Conservation (phyloP, 169 alveolate species). For the Cryptosporidium bovis region DNA sequence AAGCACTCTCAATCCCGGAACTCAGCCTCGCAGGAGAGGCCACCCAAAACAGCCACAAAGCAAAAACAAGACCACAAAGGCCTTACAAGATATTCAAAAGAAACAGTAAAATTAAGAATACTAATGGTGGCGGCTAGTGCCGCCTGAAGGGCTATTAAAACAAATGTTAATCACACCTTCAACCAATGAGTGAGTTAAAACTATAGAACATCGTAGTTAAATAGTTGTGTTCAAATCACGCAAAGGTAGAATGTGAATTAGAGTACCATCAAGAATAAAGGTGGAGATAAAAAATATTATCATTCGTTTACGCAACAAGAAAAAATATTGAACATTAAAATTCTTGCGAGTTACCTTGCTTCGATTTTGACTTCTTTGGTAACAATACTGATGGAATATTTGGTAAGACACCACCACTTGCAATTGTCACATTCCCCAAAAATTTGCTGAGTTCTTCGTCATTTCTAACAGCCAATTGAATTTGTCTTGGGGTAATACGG, state of each 20-base stretch:
- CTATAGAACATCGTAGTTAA: not conserved
- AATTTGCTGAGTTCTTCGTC: conserved; percentile 98
- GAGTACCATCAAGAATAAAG: conserved; percentile 46
- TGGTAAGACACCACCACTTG: conserved; percentile 99
- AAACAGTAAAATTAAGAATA: not conserved
- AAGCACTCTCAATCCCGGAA: too few relatives aligned
- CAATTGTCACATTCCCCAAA: conserved; percentile 96
- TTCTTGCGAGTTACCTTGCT: conserved; percentile 79
- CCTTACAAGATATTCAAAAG: not conserved
- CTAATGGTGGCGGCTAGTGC: conserved; percentile 75
- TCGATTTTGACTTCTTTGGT: conserved; percentile 90
- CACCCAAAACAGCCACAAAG: not conserved
- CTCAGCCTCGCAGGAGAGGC: not conserved
- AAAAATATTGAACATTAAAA: conserved; percentile 48
- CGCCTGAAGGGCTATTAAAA: conserved; percentile 53
- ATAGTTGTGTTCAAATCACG: not conserved
- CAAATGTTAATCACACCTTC: conserved; percentile 8
- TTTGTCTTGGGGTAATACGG: conserved; percentile 98
- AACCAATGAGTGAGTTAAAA: not conserved
- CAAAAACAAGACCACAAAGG: too few relatives aligned
- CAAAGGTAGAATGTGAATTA: not conserved
- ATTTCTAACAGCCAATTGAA: conserved; percentile 97
- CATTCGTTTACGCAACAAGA: conserved; percentile 10
- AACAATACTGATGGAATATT: conserved; percentile 94
- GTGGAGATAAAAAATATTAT: conserved; percentile 13